Percentiles rank a stretch among this genome's conserved stretches.
Conservation (phyloP, 371 early-diverging fungal species). For the Mucor circinelloides region DNA sequence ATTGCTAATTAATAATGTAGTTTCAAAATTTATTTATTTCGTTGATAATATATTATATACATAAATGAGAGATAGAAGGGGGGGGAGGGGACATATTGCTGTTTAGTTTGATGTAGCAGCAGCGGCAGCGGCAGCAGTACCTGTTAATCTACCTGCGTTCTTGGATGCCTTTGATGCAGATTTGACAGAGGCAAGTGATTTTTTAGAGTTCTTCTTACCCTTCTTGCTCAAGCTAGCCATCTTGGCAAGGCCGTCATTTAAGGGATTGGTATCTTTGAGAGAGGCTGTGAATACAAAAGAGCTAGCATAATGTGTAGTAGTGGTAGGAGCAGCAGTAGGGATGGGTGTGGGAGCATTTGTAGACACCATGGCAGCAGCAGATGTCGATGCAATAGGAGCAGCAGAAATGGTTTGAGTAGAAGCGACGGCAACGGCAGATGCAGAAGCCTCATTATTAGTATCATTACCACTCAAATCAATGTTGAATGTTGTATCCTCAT, state of each 20-base stretch:
- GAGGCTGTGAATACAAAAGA: not conserved
- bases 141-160: not conserved
- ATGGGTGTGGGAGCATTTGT: not conserved
- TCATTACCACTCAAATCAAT: not conserved
- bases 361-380: slow-evolving; percentile 4
- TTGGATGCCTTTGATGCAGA: not conserved
- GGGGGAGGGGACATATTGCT: not conserved
- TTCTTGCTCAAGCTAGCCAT: not conserved
- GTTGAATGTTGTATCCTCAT: not conserved
- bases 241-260: not conserved
- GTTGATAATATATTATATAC: not conserved
- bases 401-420: not conserved
- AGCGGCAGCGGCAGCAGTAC: not conserved
- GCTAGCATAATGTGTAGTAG: not conserved
- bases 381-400: not conserved
- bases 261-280: not conserved
- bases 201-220: not conserved
- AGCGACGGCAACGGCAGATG: not conserved
- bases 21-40: not conserved
- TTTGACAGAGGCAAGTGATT: not conserved
- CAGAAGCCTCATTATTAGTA: not conserved
- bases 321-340: not conserved
- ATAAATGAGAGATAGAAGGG: not conserved
- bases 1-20: not conserved
- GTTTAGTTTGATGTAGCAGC: not conserved